A percentile compares a stretch with the other conserved stretches of the same genome.
phyloP scores from a whole-genome alignment of 345 rosid genomes.

The Passiflora organensis region DNA sequence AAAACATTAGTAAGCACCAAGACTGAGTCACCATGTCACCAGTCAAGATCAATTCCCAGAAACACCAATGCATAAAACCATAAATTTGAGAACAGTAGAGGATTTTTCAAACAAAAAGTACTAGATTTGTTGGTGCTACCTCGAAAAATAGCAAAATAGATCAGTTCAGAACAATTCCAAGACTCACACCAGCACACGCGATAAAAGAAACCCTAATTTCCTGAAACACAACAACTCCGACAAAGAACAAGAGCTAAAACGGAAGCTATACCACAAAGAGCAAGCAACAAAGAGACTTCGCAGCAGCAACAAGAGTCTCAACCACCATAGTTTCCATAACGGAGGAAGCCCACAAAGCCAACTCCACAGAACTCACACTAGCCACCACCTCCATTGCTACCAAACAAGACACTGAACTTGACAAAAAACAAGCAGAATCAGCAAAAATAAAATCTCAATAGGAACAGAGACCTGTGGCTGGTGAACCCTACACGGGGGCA shows the following conservation, averaged over 20 bases:
- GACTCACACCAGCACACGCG: background rate
- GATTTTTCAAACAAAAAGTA: background rate
- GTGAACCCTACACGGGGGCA: no score
- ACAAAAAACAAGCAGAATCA: conserved; percentile 2
- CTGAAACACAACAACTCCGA: background rate
- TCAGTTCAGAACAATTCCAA: background rate
- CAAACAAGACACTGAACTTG: background rate
- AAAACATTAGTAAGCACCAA: background rate
- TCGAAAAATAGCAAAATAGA: background rate
- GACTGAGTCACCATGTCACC: background rate
- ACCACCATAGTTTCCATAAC: conserved; percentile 26
- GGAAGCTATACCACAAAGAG: conserved; percentile 36
- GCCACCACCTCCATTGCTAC: conserved; percentile 40
- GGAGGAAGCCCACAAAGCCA: conserved; percentile 28
- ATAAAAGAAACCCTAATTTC: conserved; percentile 6
- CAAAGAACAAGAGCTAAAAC: background rate
- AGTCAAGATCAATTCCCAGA: background rate
- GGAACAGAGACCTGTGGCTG: background rate
- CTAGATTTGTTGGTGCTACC: background rate
- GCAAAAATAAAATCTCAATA: background rate
- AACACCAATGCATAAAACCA: background rate
- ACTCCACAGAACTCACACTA: conserved; percentile 26
- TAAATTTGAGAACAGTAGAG: background rate
- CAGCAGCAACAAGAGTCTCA: conserved; percentile 33
- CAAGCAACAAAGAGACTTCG: conserved; percentile 43